A percentile compares a stretch with the other conserved stretches of the same genome.
Evolutionary conservation across 768 basidiomycete species (phyloP).

Genomic region (Collybia sordida): DNA sequence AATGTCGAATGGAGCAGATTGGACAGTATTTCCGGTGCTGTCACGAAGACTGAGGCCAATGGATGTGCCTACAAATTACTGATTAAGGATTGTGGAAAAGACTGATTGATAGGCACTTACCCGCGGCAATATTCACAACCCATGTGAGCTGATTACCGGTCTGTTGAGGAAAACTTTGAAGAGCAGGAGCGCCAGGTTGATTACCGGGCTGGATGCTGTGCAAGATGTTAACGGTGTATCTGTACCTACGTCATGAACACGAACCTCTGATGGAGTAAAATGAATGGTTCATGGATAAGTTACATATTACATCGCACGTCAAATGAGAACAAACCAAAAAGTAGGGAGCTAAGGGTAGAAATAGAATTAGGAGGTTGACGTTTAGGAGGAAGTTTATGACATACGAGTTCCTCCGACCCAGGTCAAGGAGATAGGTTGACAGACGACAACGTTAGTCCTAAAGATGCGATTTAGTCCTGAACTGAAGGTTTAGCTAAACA

Average conservation of each 20-base stretch:
- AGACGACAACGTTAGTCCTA: conserved; percentile 51
- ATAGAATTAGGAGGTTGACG: not conserved
- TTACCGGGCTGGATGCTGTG: conserved; percentile 55
- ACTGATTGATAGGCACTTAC: conserved; percentile 28
- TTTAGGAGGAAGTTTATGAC: conserved; percentile 19
- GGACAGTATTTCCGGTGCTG: conserved; percentile 44
- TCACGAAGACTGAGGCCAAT: conserved; percentile 67
- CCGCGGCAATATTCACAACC: conserved; percentile 46
- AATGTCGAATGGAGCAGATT: conserved; percentile 54
- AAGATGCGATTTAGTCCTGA: conserved; percentile 4
- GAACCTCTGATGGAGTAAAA: conserved; percentile 37
- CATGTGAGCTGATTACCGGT: conserved; percentile 48
- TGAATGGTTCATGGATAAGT: not conserved
- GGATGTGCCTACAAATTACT: conserved; percentile 35
- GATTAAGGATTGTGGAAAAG: not conserved
- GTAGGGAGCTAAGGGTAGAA: conserved; percentile 51
- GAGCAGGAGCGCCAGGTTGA: conserved; percentile 39
- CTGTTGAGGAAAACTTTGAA: conserved; percentile 46
- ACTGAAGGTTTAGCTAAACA: not conserved
- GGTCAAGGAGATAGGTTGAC: conserved; percentile 52
- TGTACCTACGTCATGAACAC: not conserved
- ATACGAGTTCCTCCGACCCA: conserved; percentile 61
- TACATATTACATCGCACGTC: not conserved
- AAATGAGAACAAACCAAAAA: conserved; percentile 50
- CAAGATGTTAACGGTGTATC: not conserved